Percentiles rank a stretch among this genome's conserved stretches.
Conservation (phyloP, 1,284 basidiomycete species). For the Inonotus hispidus region DNA sequence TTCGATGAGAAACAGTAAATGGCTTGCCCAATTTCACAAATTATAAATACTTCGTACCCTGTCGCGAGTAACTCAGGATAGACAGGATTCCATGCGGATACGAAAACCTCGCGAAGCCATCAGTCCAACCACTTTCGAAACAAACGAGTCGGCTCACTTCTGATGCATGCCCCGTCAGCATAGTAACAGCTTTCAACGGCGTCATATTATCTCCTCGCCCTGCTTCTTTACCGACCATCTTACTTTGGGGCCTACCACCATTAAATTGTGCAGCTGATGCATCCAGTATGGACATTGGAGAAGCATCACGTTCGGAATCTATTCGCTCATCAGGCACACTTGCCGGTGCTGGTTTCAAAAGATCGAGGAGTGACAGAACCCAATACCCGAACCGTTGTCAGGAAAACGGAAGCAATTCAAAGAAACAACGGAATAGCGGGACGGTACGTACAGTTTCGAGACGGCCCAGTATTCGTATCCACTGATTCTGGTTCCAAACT, state of each 20-base stretch:
- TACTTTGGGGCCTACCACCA: conserved; percentile 2
- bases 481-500: conserved; percentile 15
- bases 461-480: conserved; percentile 5
- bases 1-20: not conserved
- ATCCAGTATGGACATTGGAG: conserved; percentile 5
- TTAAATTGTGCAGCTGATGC: conserved; percentile 5
- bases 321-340: not conserved
- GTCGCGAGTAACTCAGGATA: conserved; percentile 61
- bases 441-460: conserved; percentile 4
- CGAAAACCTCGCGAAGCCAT: conserved; percentile 54
- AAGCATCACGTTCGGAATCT: conserved; percentile 4
- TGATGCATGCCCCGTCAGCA: conserved; percentile 53
- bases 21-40: not conserved
- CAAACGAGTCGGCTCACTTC: conserved; percentile 42
- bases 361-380: not conserved
- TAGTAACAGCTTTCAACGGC: conserved; percentile 34
- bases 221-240: conserved; percentile 1
- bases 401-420: not conserved
- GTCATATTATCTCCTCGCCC: conserved; percentile 17
- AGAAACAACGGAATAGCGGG: not conserved
- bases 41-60: conserved; percentile 43
- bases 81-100: conserved; percentile 74
- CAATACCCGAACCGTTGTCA: not conserved
- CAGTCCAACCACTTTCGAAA: not conserved
- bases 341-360: not conserved